Evolutionary conservation across 257 asterid genomes (phyloP).

Genomic region (Capsicum rhomboideum): DNA sequence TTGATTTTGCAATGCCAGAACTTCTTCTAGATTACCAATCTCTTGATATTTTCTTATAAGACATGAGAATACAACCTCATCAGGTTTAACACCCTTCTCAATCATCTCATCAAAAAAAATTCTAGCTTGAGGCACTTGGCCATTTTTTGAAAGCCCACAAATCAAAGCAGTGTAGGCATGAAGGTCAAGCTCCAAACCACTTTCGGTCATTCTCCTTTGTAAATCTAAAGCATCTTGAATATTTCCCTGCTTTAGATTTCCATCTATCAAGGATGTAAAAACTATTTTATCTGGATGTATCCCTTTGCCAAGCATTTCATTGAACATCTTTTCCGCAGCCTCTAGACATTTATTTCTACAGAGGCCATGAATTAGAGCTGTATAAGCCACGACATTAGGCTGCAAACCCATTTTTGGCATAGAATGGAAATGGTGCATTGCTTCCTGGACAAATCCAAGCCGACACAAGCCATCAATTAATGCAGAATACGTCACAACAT

Average conservation of each 20-base stretch:
- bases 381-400: conserved; percentile 64
- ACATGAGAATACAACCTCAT: conserved; percentile 63
- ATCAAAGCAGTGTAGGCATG: conserved; percentile 69
- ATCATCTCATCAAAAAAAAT: conserved; percentile 65
- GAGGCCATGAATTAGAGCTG: conserved; percentile 69
- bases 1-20: conserved; percentile 47
- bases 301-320: conserved; percentile 58
- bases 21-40: conserved; percentile 55
- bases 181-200: conserved; percentile 68
- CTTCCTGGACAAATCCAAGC: conserved; percentile 63
- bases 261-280: conserved; percentile 64
- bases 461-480: conserved; percentile 69
- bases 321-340: conserved; percentile 54
- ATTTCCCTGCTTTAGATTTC: conserved; percentile 59
- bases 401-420: conserved; percentile 45
- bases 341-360: conserved; percentile 47
- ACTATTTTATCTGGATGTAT: conserved; percentile 58
- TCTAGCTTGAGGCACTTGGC: conserved; percentile 56
- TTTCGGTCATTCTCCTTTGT: conserved; percentile 46
- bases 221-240: conserved; percentile 59
- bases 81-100: conserved; percentile 60
- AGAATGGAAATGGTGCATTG: conserved; percentile 37
- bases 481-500: conserved; percentile 52
- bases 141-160: conserved; percentile 60
- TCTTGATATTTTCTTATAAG: conserved; percentile 60